These are phyloP conservation scores for Penicillium samsonianum DNA, from an alignment of 495 filamentous ascomycete species.

Conservation along the genomic window DNA sequence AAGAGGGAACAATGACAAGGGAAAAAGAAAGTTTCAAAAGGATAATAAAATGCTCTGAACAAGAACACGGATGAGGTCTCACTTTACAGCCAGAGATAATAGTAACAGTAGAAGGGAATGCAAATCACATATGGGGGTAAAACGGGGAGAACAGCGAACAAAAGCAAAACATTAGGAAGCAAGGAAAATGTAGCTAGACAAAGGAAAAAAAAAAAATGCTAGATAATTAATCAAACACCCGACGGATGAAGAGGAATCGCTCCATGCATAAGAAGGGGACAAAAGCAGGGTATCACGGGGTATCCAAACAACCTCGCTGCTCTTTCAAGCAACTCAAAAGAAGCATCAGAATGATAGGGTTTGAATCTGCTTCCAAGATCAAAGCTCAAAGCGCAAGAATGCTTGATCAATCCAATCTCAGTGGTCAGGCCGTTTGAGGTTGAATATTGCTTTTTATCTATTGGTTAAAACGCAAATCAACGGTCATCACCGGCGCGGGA, in stretches of 20 bases:
- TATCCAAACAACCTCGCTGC: constrained; percentile 48
- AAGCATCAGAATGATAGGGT: constrained; percentile 26
- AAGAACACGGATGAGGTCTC: constrained; percentile 24
- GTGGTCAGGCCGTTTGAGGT: constrained; percentile 14
- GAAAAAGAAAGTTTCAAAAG: constrained; percentile 4
- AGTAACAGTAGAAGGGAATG: constrained; percentile 39
- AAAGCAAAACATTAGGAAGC: constrained; percentile 34
- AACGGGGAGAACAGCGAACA: constrained; percentile 11
- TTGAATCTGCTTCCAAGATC: constrained; percentile 29
- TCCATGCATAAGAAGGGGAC: constrained; percentile 43
- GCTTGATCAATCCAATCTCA: constrained; percentile 21
- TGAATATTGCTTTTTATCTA: constrained; percentile 15
- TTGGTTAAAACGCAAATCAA: constrained; percentile 24
- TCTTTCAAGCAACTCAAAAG: constrained; percentile 30
- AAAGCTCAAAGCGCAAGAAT: constrained; percentile 20
- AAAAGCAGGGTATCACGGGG: constrained; percentile 51
- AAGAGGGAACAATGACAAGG: neutral
- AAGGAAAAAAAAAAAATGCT: constrained; percentile 39
- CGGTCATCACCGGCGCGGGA: constrained; percentile 65
- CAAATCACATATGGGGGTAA: constrained; percentile 21
- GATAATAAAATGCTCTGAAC: constrained; percentile 24
- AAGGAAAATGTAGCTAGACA: constrained; percentile 41
- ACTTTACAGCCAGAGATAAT: constrained; percentile 49
- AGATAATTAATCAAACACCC: constrained; percentile 38
- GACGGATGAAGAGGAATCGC: constrained; percentile 33